These are phyloP conservation scores for Rhodocollybia butyracea DNA, from an alignment of 768 basidiomycete genomes.

Conservation along the genomic window DNA sequence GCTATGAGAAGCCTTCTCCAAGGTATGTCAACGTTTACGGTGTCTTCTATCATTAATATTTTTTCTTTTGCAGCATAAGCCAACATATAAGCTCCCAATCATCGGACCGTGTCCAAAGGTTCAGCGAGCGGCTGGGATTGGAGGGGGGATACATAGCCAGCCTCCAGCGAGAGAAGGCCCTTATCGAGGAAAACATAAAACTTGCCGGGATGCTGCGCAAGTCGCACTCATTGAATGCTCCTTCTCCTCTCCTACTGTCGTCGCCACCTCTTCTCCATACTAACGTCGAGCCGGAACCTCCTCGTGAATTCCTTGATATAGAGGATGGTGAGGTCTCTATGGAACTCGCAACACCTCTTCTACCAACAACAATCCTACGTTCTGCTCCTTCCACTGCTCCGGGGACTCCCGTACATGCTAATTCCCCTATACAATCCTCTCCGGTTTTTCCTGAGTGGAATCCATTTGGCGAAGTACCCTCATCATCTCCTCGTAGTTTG, in stretches of 20 bases:
- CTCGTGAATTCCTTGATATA: slow-evolving; percentile 25
- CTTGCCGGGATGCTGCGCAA: slow-evolving; percentile 6
- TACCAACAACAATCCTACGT: slow-evolving; percentile 22
- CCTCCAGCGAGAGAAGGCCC: slow-evolving; percentile 27
- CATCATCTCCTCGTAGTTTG: too few species aligned
- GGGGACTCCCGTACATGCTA: not conserved
- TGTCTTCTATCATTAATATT: too few species aligned
- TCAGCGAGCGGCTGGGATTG: not conserved
- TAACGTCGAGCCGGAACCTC: slow-evolving; percentile 10
- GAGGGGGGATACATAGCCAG: slow-evolving; percentile 18
- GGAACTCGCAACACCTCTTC: slow-evolving; percentile 51
- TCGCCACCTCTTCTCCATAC: too few species aligned
- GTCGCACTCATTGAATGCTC: not conserved
- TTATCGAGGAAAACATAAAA: slow-evolving; percentile 27
- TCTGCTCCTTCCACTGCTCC: not conserved
- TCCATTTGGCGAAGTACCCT: too few species aligned
- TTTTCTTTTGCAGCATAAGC: too few species aligned
- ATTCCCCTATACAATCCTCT: too few species aligned
- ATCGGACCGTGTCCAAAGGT: too few species aligned
- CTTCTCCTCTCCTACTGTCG: too few species aligned
- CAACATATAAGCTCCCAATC: not conserved
- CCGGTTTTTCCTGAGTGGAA: too few species aligned
- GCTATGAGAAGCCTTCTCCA: not conserved
- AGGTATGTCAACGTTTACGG: not conserved
- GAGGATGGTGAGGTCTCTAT: slow-evolving; percentile 41